A percentile compares a stretch with the other conserved stretches of the same genome.
Evolutionary conservation across 805 yeast species (phyloP).

Genomic region (Brettanomyces sp.): DNA sequence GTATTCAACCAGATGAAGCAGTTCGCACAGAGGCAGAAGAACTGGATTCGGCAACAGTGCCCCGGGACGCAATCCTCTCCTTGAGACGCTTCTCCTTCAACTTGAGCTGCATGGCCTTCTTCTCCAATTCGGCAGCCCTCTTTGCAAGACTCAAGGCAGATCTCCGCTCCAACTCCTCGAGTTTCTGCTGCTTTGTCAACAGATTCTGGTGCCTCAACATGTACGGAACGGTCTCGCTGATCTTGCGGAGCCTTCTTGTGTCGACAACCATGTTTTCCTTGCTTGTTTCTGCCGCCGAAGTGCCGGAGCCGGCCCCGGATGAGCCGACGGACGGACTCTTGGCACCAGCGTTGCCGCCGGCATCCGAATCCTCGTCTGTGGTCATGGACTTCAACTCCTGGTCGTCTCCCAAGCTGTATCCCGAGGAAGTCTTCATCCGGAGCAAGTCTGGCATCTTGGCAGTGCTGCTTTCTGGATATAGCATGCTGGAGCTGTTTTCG

Average conservation of each 20-base stretch:
- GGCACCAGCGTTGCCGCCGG: conserved; percentile 7
- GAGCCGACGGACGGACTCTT: conserved; percentile 3
- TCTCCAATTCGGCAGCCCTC: conserved; percentile 70
- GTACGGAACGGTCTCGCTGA: conserved; percentile 81
- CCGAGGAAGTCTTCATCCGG: conserved; percentile 7
- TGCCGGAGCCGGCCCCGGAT: conserved; percentile 2
- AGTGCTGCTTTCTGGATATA: no score
- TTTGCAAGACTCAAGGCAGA: conserved; percentile 65
- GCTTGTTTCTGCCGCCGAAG: not conserved
- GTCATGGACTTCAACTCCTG: conserved; percentile 15
- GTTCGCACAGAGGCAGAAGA: no score
- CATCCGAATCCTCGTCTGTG: no score
- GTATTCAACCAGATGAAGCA: no score
- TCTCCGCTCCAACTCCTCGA: conserved; percentile 71
- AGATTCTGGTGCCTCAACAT: conserved; percentile 70
- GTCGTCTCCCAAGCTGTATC: conserved; percentile 17
- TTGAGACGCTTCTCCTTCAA: conserved; percentile 49
- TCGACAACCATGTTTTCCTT: conserved; percentile 21
- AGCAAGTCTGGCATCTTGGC: conserved; percentile 10
- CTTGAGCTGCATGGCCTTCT: conserved; percentile 64
- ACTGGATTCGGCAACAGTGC: no score
- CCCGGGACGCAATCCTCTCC: conserved; percentile 13
- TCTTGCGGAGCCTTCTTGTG: conserved; percentile 60
- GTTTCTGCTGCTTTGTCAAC: conserved; percentile 63
- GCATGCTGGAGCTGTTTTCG: no score